Percentiles rank a stretch among this genome's conserved stretches.
These are phyloP conservation scores for Trypanosomatidae sp. DNA, from an alignment of 208 protist species.

Conservation along the genomic window DNA sequence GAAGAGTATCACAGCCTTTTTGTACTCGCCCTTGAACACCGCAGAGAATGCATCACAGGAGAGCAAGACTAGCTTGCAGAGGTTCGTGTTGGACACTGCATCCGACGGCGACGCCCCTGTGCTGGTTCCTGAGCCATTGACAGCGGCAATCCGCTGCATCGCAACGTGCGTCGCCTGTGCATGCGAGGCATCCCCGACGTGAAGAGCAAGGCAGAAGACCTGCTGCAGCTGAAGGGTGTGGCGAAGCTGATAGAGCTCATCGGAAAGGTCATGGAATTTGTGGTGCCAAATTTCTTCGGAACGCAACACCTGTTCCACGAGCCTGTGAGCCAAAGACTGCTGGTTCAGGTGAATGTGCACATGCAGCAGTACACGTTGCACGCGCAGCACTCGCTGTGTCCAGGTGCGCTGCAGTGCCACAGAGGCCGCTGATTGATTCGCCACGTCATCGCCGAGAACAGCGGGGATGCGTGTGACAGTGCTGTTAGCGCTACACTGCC, in stretches of 20 bases:
- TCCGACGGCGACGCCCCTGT: background rate
- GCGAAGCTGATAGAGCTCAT: conserved; percentile 26
- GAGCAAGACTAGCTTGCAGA: conserved; percentile 8
- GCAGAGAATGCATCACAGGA: conserved; percentile 24
- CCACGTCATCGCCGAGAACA: background rate
- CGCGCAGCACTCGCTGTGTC: conserved; percentile 38
- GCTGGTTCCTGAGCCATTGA: background rate
- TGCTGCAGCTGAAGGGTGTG: conserved; percentile 43
- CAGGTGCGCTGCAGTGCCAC: conserved; percentile 24
- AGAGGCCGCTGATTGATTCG: background rate
- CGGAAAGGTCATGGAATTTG: conserved; percentile 16
- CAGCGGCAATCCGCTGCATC: background rate
- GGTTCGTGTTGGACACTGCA: conserved; percentile 8
- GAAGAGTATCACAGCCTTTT: conserved; percentile 13
- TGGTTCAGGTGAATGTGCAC: conserved; percentile 57
- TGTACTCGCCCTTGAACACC: conserved; percentile 22
- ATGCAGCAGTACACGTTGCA: conserved; percentile 62
- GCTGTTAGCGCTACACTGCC: conserved; percentile 1
- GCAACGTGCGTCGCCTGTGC: conserved; percentile 12
- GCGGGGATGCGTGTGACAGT: background rate
- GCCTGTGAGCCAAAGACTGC: conserved; percentile 48
- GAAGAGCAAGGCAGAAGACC: conserved; percentile 36
- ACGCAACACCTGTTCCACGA: conserved; percentile 46
- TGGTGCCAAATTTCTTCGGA: conserved; percentile 24
- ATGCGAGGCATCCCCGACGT: conserved; percentile 23